Evolutionary conservation across 192 early-diverging fungal species (phyloP).

Genomic region (Coemansia sp.): DNA sequence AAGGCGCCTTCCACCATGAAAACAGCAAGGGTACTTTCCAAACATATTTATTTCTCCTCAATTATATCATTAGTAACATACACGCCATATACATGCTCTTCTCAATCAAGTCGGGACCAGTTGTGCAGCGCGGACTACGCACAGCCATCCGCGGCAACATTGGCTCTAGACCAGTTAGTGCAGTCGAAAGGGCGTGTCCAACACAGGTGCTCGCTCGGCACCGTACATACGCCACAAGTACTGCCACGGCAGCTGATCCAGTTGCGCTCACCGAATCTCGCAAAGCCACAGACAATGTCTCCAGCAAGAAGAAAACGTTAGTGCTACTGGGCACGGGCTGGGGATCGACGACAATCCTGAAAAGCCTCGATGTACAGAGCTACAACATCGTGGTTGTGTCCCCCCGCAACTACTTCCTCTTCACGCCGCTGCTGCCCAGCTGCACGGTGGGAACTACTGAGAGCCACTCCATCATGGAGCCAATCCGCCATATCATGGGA

Average conservation of each 20-base stretch:
- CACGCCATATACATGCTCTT: neutral
- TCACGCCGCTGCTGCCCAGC: conserved; percentile 87
- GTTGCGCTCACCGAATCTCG: neutral
- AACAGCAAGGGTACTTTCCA: neutral
- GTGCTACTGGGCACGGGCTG: conserved; percentile 55
- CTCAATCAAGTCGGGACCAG: neutral
- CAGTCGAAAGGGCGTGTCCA: neutral
- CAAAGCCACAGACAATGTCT: neutral
- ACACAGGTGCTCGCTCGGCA: neutral
- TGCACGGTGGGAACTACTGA: conserved; percentile 85
- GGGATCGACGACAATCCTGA: conserved; percentile 71
- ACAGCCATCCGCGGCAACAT: neutral
- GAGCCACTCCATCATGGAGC: conserved; percentile 84
- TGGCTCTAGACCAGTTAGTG: neutral
- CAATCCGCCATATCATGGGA: conserved; percentile 74
- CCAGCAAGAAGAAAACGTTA: conserved; percentile 34
- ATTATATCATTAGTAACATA: neutral
- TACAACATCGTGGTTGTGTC: conserved; percentile 79
- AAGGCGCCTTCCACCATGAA: neutral
- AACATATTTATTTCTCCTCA: neutral
- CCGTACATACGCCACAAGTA: neutral
- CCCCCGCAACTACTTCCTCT: conserved; percentile 84
- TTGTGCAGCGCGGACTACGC: neutral
- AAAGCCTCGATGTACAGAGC: conserved; percentile 62
- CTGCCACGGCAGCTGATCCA: neutral